Base-by-base conservation (phyloP, 2,329 filamentous ascomycete species). In the Cytospora schulzeri region DNA sequence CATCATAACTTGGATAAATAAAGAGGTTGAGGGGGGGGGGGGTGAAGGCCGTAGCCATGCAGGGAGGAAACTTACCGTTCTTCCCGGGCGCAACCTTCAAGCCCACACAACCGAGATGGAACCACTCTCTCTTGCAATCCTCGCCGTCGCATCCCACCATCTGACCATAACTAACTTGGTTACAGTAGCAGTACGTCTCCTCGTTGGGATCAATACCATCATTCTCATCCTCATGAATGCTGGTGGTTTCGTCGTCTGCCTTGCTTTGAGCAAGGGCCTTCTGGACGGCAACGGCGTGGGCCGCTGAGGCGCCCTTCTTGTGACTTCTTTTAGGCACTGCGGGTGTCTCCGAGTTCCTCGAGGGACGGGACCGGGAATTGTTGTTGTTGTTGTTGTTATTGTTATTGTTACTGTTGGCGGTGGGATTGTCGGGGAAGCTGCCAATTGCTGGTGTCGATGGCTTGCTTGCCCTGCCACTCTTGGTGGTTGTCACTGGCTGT, bases 121-220 rank as follows among this genome's bases (percentile, higher is more conserved):
- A 94, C 91, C 91, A 93, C 76, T 93, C 91, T 67, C 86, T 83
- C 69, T 86, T 83, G 76, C 91, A 93, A 57, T 86, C 85, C 65
- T 89, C 85, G 9, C 87, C 87, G 73, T 93, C 91, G 72, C 91
- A 93, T 2, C 89, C 91, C 52, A 93, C 90, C 91, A 93, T 93
- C 77, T 92, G 90, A 24, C 91, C 91, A 72, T 92, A 93, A 71
- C 90, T 92, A 62, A 92, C 88, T 56, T 88, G 85, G 70, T 92
- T 90, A 75, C 91, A 93, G 76, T 91, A 91, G 75, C 91, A 92
- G 75, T 93, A 93, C 17, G 87, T 82, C 45, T 88, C 89, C 73
- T 93, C 91, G 68, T 91, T 86, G 4, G 84, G 86, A 66, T 90
- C 88, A 45, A 83, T 81, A 41, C 90, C 87, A 9, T 87, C 86